These are phyloP conservation scores for Hymenoscyphus fructigenus DNA, from an alignment of 2,329 filamentous ascomycete species.

Conservation along the genomic window DNA sequence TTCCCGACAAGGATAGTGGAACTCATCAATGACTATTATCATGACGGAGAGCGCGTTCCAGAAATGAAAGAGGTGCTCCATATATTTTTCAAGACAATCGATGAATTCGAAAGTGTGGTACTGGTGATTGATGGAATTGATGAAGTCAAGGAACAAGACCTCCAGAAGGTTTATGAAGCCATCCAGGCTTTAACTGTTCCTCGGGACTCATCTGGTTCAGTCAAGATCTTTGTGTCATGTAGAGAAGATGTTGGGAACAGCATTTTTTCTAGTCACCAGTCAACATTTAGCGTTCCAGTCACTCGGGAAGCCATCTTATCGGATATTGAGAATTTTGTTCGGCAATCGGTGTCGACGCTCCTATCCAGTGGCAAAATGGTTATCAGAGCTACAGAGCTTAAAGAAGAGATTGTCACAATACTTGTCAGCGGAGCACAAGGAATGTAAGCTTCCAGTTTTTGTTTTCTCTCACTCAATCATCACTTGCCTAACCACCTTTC, in stretches of 20 bases:
- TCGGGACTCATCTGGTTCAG: no score
- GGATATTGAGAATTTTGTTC: conserved; percentile 18
- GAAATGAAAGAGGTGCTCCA: background rate
- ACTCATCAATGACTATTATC: background rate
- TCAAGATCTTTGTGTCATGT: conserved; percentile 17
- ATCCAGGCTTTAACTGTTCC: background rate
- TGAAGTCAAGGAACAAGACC: conserved; percentile 13
- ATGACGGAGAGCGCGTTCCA: background rate
- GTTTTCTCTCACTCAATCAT: no score
- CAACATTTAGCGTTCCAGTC: background rate
- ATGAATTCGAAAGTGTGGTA: background rate
- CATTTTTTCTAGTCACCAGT: background rate
- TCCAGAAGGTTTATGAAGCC: background rate
- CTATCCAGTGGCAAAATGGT: conserved; percentile 13
- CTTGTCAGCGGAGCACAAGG: conserved; percentile 19
- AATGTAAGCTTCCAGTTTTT: no score
- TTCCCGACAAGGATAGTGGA: background rate
- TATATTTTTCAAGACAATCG: conserved; percentile 6
- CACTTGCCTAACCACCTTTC: no score
- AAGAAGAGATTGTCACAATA: conserved; percentile 9
- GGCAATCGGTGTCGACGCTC: conserved; percentile 3
- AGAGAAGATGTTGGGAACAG: conserved; percentile 10
- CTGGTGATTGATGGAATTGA: conserved; percentile 19
- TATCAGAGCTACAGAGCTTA: conserved; percentile 11
- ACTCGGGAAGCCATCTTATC: conserved; percentile 1